Conservation (phyloP, 148 eudicot species). For the Rhododendron simsii region DNA sequence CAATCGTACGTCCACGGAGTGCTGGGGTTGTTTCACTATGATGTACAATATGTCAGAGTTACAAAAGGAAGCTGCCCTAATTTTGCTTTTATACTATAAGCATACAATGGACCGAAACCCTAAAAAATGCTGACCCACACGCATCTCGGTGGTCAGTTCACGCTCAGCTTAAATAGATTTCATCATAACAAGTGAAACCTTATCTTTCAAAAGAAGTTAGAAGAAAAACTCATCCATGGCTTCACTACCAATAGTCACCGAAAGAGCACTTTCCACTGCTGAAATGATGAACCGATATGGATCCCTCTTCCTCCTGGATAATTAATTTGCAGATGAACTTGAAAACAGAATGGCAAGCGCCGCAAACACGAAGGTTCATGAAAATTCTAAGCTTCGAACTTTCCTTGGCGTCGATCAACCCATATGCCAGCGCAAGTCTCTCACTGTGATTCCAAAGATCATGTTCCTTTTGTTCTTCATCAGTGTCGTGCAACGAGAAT, state of each 20-base stretch:
- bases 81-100: too few species aligned
- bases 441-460: constrained; percentile 68
- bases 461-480: constrained; percentile 76
- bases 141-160: too few species aligned
- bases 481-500: constrained; percentile 35
- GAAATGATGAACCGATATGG: constrained; percentile 56
- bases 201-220: neutral
- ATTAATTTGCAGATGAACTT: constrained; percentile 47
- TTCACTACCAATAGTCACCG: constrained; percentile 63
- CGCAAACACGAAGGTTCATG: constrained; percentile 75
- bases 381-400: constrained; percentile 49
- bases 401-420: constrained; percentile 42
- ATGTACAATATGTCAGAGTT: too few species aligned
- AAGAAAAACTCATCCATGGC: neutral
- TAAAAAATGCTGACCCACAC: too few species aligned
- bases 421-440: constrained; percentile 67
- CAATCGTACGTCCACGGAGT: too few species aligned
- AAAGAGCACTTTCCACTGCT: constrained; percentile 60
- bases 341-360: constrained; percentile 66
- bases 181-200: constrained; percentile 4
- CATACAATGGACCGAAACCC: too few species aligned
- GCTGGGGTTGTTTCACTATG: too few species aligned
- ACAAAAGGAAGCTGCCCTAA: too few species aligned
- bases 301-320: constrained; percentile 47
- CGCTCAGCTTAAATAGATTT: too few species aligned